Evolutionary conservation across 2,329 filamentous ascomycete genomes (phyloP), one percentile per base, ranked within the genome.

Genomic region (Pseudogymnoascus sp.): DNA sequence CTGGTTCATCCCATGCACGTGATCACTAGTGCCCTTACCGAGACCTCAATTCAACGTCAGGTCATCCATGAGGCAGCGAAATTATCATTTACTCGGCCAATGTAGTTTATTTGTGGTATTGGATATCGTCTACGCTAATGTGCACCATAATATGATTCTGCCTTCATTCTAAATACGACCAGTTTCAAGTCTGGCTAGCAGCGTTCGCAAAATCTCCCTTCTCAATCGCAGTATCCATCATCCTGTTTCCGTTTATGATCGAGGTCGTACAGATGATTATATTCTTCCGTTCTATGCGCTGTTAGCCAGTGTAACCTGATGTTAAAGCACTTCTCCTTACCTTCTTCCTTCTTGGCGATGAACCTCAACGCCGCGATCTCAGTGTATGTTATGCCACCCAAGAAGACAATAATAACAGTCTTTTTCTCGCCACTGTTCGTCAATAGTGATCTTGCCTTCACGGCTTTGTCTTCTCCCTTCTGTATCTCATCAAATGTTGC

Each of bases 361-460:
- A 96, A 97, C 62, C 96, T 84, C 73, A 99, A 74, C 18, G 96
- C 95, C 42, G 96, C 92, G 73, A 99, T 93, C 76, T 99, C 95
- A 0, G 95, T 93, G 73, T 96, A 96, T 0, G 92, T 97, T 63
- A 99, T 90, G 1, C 95, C 96, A n/a, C 95, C 95, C 16, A 99
- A 79, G 76, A 97, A 97, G 69, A 97, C 96, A n/a, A 99, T 88
- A 72, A 97, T 90, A 0, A 96, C 89, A 0, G 90, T 93, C 79
- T 96, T 96, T 74, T 87, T 87, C 60, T 85, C 85, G 14, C 84
- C 84, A 59, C 81, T 86, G 0, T 92, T 91, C 56, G 91, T 90
- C 40, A 99, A 79, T 25, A 96, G 84, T 65, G 91, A 88, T 63
- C 92, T 83, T 14, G 93, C 93, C 70, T 93, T 93, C 34, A 93